Evolutionary conservation across 1,139 yeast species (phyloP).

Genomic region (Protomyces gravidus): DNA sequence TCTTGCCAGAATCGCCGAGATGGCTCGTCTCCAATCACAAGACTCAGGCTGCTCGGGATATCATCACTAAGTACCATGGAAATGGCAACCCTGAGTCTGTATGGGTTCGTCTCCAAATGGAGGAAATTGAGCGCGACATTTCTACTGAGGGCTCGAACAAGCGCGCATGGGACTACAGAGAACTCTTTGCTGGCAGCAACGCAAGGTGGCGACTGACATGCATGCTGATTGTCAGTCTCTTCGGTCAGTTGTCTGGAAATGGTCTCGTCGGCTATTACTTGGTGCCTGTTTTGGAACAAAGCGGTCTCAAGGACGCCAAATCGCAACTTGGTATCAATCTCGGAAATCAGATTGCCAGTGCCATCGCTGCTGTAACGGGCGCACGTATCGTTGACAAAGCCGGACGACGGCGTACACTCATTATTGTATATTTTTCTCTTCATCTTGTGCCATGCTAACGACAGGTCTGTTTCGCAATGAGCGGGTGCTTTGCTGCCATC

Average conservation of each 20-base stretch:
- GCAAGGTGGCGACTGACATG: slow-evolving; percentile 45
- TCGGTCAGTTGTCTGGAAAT: slow-evolving; percentile 46
- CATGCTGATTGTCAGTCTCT: slow-evolving; percentile 40
- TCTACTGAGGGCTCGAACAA: slow-evolving; percentile 34
- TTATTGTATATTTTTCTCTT: no score
- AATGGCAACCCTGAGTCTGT: slow-evolving; percentile 34
- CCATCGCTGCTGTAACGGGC: slow-evolving; percentile 39
- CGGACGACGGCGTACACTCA: slow-evolving; percentile 41
- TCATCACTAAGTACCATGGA: slow-evolving; percentile 36
- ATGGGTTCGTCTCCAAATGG: slow-evolving; percentile 33
- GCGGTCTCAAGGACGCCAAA: slow-evolving; percentile 45
- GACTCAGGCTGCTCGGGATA: slow-evolving; percentile 47
- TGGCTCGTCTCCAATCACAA: slow-evolving; percentile 59
- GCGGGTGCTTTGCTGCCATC: slow-evolving; percentile 35
- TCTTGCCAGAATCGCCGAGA: slow-evolving; percentile 64
- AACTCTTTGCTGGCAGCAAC: slow-evolving; percentile 42
- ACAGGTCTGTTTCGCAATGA: slow-evolving; percentile 39
- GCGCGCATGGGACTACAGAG: slow-evolving; percentile 37
- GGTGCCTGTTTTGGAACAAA: slow-evolving; percentile 44
- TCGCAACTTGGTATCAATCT: slow-evolving; percentile 40
- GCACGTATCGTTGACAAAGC: slow-evolving; percentile 41
- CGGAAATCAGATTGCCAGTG: slow-evolving; percentile 42
- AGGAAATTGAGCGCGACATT: slow-evolving; percentile 36
- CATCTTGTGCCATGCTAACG: no score
- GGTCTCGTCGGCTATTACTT: slow-evolving; percentile 50